Conservation (phyloP, 768 basidiomycete genomes). For the Kondoa malvinella region DNA sequence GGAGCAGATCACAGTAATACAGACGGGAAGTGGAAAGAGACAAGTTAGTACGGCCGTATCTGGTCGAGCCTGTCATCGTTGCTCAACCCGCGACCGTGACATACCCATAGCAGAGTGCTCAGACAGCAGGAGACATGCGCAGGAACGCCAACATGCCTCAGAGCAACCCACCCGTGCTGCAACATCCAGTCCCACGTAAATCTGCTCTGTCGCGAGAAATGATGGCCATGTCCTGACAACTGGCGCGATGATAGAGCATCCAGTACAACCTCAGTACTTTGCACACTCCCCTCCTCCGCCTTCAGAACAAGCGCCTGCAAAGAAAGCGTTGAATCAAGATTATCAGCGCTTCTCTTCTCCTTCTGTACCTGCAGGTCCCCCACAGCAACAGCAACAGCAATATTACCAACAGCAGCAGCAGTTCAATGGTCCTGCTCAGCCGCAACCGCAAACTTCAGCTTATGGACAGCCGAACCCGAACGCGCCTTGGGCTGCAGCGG, state of each 20-base stretch:
- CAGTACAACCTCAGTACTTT: not conserved
- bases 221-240: too few relatives aligned
- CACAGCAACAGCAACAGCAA: slow-evolving; percentile 3
- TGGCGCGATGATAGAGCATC: too few relatives aligned
- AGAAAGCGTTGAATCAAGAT: not conserved
- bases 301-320: slow-evolving; percentile 22
- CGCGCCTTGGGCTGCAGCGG: not conserved
- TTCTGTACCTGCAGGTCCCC: not conserved
- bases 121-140: too few relatives aligned
- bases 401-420: not conserved
- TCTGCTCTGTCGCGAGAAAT: too few relatives aligned
- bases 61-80: too few relatives aligned
- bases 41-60: too few relatives aligned
- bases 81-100: too few relatives aligned
- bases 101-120: too few relatives aligned
- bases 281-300: not conserved
- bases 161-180: not conserved
- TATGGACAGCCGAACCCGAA: slow-evolving; percentile 37
- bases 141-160: not conserved
- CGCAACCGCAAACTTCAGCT: slow-evolving; percentile 24
- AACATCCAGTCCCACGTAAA: not conserved
- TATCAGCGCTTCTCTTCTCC: not conserved
- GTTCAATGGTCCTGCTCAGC: not conserved
- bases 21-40: too few relatives aligned
- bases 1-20: not conserved